A percentile compares a stretch with the other conserved stretches of the same genome.
These are phyloP conservation scores for Gardenia jasminoides DNA, from an alignment of 257 asterid species.

Conservation along the genomic window DNA sequence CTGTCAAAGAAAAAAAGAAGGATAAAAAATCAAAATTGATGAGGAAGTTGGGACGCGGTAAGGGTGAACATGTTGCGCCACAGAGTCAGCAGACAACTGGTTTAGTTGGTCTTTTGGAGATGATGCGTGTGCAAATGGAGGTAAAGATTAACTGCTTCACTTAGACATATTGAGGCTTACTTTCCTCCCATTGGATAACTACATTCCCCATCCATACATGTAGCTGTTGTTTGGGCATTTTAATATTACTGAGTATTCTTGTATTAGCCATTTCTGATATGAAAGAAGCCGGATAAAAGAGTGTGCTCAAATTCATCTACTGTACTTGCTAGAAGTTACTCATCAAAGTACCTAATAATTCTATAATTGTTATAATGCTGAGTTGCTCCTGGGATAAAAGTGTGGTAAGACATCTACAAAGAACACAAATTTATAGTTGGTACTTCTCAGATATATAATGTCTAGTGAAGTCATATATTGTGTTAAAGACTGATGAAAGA, in stretches of 20 bases:
- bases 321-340: background rate
- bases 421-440: background rate
- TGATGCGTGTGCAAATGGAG: slow-evolving; percentile 99
- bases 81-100: slow-evolving; percentile 74
- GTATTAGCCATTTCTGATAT: background rate
- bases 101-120: slow-evolving; percentile 86
- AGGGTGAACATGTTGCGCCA: slow-evolving; percentile 50
- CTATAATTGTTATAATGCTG: background rate
- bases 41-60: slow-evolving; percentile 89
- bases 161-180: background rate
- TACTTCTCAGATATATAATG: background rate
- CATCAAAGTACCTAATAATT: background rate
- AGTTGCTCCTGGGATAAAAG: background rate
- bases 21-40: slow-evolving; percentile 73
- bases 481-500: background rate
- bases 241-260: background rate
- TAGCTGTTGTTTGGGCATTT: background rate
- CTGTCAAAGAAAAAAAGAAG: slow-evolving; percentile 85
- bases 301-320: background rate
- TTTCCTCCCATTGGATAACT: background rate
- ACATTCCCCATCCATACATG: background rate
- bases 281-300: background rate
- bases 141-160: slow-evolving; percentile 31
- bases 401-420: background rate
- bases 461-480: background rate